Conservation (phyloP, 169 alveolate genomes). For the Cryptosporidium sp. region DNA sequence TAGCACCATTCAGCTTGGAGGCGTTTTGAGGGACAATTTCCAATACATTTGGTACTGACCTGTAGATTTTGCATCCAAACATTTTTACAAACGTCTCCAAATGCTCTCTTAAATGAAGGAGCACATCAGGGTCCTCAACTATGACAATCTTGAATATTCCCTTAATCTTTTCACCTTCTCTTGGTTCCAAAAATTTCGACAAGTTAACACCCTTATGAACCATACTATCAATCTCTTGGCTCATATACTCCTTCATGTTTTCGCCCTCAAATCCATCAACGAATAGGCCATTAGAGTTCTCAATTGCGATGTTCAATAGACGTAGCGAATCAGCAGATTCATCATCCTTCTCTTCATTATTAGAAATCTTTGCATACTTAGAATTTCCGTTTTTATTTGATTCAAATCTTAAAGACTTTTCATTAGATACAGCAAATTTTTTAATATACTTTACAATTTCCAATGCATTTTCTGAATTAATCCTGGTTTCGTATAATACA, state of each 20-base stretch:
- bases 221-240: constrained; percentile 26
- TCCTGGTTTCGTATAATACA: constrained; percentile 31
- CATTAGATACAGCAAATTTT: constrained; percentile 25
- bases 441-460: constrained; percentile 25
- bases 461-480: background rate
- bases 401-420: constrained; percentile 31
- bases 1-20: constrained; percentile 24
- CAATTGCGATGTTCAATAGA: constrained; percentile 34
- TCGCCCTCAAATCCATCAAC: constrained; percentile 37
- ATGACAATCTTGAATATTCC: constrained; percentile 49
- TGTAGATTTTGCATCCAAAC: constrained; percentile 45
- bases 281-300: constrained; percentile 8
- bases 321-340: background rate
- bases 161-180: constrained; percentile 40
- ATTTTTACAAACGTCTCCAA: constrained; percentile 47
- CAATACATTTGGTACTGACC: constrained; percentile 42
- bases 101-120: constrained; percentile 19
- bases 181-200: constrained; percentile 22
- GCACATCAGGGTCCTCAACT: constrained; percentile 19
- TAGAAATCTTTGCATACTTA: constrained; percentile 3
- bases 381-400: constrained; percentile 10
- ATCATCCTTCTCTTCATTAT: background rate
- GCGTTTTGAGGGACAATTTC: constrained; percentile 61
- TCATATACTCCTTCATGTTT: constrained; percentile 13
- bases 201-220: constrained; percentile 64